A percentile compares a stretch with the other conserved stretches of the same genome.
These are phyloP conservation scores for Hanseniaspora thailandica DNA, from an alignment of 805 yeast species.

Conservation along the genomic window DNA sequence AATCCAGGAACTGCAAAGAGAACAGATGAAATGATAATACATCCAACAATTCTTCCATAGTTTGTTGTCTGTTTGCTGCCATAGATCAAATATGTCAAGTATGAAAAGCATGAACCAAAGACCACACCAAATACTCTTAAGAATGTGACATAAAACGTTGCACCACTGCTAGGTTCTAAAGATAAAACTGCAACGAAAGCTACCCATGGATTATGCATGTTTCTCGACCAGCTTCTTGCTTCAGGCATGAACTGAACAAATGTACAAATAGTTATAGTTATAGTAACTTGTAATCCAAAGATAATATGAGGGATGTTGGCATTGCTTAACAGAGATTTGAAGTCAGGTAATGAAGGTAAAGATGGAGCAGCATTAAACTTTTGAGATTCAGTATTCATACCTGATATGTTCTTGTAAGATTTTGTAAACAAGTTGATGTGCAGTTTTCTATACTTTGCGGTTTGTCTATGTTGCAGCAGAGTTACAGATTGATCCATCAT, in stretches of 20 bases:
- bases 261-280: conserved; percentile 37
- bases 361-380: conserved; percentile 17
- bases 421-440: conserved; percentile 30
- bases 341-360: conserved; percentile 4
- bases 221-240: conserved; percentile 38
- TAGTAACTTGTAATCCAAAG: conserved; percentile 37
- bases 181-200: conserved; percentile 43
- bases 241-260: conserved; percentile 42
- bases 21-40: conserved; percentile 28
- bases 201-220: conserved; percentile 41
- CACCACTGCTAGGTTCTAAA: conserved; percentile 41
- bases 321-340: background rate
- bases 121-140: conserved; percentile 38
- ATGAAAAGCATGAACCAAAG: conserved; percentile 41
- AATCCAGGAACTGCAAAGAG: conserved; percentile 33
- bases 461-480: conserved; percentile 26
- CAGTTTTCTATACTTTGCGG: conserved; percentile 29
- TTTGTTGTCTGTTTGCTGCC: conserved; percentile 30
- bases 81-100: conserved; percentile 37
- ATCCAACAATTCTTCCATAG: conserved; percentile 34
- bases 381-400: conserved; percentile 28
- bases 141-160: conserved; percentile 38
- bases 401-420: conserved; percentile 9
- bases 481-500: conserved; percentile 27
- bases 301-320: conserved; percentile 30